Evolutionary conservation across 1,284 basidiomycete species (phyloP).

Genomic region (Coniferiporia weirii): DNA sequence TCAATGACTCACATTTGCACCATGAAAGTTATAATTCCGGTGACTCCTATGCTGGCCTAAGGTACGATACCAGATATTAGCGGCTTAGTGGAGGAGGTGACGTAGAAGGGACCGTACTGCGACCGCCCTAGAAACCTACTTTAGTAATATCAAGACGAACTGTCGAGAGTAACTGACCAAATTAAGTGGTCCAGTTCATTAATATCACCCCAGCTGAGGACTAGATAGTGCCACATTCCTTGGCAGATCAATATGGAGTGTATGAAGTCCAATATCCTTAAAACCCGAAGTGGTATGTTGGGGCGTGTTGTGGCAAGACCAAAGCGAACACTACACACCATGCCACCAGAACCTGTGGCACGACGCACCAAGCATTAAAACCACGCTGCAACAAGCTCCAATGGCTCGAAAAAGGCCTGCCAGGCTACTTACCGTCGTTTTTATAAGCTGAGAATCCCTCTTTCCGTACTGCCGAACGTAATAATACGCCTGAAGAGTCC

Average conservation of each 20-base stretch:
- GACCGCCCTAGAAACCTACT: slow-evolving; percentile 8
- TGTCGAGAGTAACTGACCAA: slow-evolving; percentile 2
- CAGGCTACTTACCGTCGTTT: slow-evolving; percentile 6
- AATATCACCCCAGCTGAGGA: slow-evolving; percentile 14
- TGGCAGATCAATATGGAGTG: slow-evolving; percentile 18
- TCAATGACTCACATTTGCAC: slow-evolving; percentile 12
- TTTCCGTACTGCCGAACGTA: slow-evolving; percentile 18
- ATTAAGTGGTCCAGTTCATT: slow-evolving; percentile 13
- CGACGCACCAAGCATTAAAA: neutral
- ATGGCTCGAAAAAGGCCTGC: neutral
- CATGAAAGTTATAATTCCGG: slow-evolving; percentile 15
- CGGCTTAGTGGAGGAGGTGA: neutral
- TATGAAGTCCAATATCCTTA: slow-evolving; percentile 15
- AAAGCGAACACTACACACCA: slow-evolving; percentile 9
- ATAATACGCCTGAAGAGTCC: slow-evolving; percentile 13
- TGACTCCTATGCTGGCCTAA: slow-evolving; percentile 16
- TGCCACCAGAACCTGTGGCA: slow-evolving; percentile 12
- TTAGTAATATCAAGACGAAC: neutral
- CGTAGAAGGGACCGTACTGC: slow-evolving; percentile 3
- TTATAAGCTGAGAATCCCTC: slow-evolving; percentile 8
- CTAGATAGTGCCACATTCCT: slow-evolving; percentile 17
- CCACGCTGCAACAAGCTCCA: neutral
- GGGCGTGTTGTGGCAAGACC: neutral
- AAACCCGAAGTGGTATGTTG: neutral
- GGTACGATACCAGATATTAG: neutral